These are phyloP conservation scores for Fraxinus angustifolia DNA, from an alignment of 305 asterid species.

Conservation along the genomic window DNA sequence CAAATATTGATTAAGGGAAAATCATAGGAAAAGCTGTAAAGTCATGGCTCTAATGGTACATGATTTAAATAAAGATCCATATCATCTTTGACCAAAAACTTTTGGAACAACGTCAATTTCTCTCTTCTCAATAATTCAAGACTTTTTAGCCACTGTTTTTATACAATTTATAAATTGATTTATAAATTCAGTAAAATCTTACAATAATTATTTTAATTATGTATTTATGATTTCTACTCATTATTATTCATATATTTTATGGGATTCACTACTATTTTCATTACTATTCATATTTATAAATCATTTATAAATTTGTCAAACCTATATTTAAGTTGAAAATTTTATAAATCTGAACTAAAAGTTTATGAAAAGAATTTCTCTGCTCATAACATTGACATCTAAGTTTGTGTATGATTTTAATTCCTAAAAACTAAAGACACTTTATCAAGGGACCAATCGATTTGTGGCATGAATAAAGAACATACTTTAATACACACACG, in stretches of 20 bases:
- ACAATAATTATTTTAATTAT: no score
- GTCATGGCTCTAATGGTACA: slow-evolving; percentile 17
- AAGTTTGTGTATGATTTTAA: neutral
- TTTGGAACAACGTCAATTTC: slow-evolving; percentile 19
- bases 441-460: slow-evolving; percentile 18
- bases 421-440: slow-evolving; percentile 15
- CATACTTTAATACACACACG: neutral
- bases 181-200: no score
- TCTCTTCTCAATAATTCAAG: slow-evolving; percentile 30
- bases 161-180: no score
- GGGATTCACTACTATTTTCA: no score
- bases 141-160: slow-evolving; percentile 13
- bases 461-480: neutral
- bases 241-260: no score
- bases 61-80: slow-evolving; percentile 27
- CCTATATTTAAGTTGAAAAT: neutral
- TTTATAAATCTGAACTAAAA: slow-evolving; percentile 27
- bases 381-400: slow-evolving; percentile 13
- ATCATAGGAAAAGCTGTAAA: slow-evolving; percentile 25
- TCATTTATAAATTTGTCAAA: no score
- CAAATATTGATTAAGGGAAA: slow-evolving; percentile 16
- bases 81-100: slow-evolving; percentile 35
- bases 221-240: no score
- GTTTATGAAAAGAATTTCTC: neutral
- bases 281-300: no score